Evolutionary conservation across 208 protist species (phyloP), one percentile per base, ranked within the genome.

Genomic region (Acanthamoeba triangularis): DNA sequence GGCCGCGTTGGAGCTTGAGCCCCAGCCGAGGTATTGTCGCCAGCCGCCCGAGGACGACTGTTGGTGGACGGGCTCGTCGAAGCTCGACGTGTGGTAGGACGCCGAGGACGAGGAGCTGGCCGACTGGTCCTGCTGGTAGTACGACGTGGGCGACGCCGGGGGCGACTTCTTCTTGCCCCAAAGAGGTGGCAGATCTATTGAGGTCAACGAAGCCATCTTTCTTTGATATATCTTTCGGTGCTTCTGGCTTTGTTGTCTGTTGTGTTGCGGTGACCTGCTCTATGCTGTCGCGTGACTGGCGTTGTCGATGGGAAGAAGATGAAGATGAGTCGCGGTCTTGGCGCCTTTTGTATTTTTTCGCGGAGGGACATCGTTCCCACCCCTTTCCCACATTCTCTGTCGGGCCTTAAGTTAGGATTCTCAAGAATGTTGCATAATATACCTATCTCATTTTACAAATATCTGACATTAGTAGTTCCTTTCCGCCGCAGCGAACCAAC

Each of bases 111-210:
- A 65, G 59, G 16, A 65, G 59, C 52, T 28, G 30, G 28, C 67
- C 35, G 23, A 13, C 41, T 72, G 63, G 37, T n/a, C 37, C 14
- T 82, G 37, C 41, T 82, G 72, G n/a, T 82, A 49, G 72, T 52
- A 82, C 8, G 72, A 49, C 3, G 72, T 49, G 72, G 72, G 20
- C 41, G 72, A 49, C 14, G 72, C 11, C 20, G 72, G 72, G 10
- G 72, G 41, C 33, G 18, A 28, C 72, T 41, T 82, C 41, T 82
- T 82, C 72, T 82, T 82, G 72, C 72, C 37, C 72, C 72, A 41
- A n/a, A 82, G 28, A 37, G 72, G 49, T 35, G 69, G 69, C 72
- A 82, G 6, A 28, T 82, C 72, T 11, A 82, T 82, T 10, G 72
- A 82, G 4, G 23, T n/a, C 23, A 82, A 20, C 5, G 72, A 82